These are phyloP conservation scores for Globisporangium apiculatum DNA, from an alignment of 352 stramenopile species.

Conservation along the genomic window DNA sequence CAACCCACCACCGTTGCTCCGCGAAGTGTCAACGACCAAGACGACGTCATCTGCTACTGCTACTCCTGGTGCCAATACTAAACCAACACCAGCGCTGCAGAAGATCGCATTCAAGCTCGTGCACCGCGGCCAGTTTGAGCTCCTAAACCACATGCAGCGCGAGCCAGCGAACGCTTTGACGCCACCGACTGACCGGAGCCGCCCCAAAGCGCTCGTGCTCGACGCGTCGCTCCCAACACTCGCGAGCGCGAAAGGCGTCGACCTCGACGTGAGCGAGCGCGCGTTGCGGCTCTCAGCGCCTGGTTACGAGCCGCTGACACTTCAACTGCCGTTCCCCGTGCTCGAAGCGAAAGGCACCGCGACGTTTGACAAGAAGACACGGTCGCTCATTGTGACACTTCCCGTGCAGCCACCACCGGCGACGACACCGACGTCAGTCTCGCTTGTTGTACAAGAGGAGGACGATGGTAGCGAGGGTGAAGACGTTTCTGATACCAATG, in stretches of 20 bases:
- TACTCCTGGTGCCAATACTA: not conserved
- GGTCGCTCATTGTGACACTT: slow-evolving; percentile 71
- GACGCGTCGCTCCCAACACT: slow-evolving; percentile 55
- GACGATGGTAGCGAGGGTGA: not conserved
- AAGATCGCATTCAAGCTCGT: slow-evolving; percentile 56
- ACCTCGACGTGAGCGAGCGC: slow-evolving; percentile 61
- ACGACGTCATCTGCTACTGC: not conserved
- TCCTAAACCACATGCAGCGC: slow-evolving; percentile 69
- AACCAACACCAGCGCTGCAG: slow-evolving; percentile 10
- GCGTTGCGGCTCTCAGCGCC: slow-evolving; percentile 31
- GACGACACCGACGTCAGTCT: slow-evolving; percentile 17
- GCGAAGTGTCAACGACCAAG: slow-evolving; percentile 14
- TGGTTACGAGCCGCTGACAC: slow-evolving; percentile 41
- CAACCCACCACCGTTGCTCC: slow-evolving; percentile 5
- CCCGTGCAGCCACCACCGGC: slow-evolving; percentile 55
- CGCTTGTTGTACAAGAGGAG: slow-evolving; percentile 22
- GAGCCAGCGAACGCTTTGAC: slow-evolving; percentile 21
- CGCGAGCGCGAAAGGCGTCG: slow-evolving; percentile 43
- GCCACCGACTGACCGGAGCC: slow-evolving; percentile 20
- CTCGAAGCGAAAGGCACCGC: slow-evolving; percentile 69
- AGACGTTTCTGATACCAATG: no score
- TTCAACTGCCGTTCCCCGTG: slow-evolving; percentile 71
- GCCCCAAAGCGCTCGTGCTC: slow-evolving; percentile 60
- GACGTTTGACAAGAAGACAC: slow-evolving; percentile 78
- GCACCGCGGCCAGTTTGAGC: slow-evolving; percentile 63